These are phyloP conservation scores for Suhomyces chickasaworum DNA, from an alignment of 1,139 yeast genomes.

Conservation along the genomic window DNA sequence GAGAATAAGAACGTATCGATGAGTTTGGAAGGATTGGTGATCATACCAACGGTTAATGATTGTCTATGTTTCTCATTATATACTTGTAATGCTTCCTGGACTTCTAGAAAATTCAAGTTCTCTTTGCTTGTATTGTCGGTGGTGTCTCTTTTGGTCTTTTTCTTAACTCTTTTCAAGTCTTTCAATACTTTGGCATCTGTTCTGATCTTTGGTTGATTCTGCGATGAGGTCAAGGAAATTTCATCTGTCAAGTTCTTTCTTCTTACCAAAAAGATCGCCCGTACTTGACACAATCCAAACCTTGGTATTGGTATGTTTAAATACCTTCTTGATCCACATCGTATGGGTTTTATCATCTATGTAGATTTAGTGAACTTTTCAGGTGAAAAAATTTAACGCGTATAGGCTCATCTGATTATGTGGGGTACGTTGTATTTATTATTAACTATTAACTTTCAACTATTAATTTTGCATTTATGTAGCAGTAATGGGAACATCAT, in stretches of 20 bases:
- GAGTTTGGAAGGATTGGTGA: constrained; percentile 28
- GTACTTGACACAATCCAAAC: not conserved
- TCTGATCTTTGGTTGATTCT: constrained; percentile 1
- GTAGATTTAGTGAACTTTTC: not conserved
- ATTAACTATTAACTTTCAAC: too few species aligned
- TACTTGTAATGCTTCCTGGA: constrained; percentile 25
- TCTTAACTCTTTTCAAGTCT: constrained; percentile 18
- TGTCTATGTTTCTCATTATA: constrained; percentile 4
- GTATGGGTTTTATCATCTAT: not conserved
- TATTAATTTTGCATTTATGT: not conserved
- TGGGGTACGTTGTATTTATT: not conserved
- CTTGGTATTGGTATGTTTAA: not conserved
- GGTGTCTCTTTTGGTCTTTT: constrained; percentile 32
- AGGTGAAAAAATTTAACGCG: constrained; percentile 1
- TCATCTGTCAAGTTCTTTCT: constrained; percentile 4
- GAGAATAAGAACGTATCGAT: constrained; percentile 31
- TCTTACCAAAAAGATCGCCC: constrained; percentile 7
- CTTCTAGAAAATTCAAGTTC: constrained; percentile 28
- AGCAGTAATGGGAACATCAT: constrained; percentile 23
- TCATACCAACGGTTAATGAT: constrained; percentile 15
- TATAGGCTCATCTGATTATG: not conserved
- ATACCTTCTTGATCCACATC: not conserved
- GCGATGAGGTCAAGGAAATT: constrained; percentile 7
- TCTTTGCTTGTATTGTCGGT: constrained; percentile 31
- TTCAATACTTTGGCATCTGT: constrained; percentile 13